Base-by-base conservation (phyloP, 257 asterid species). In the Avicennia marina region DNA sequence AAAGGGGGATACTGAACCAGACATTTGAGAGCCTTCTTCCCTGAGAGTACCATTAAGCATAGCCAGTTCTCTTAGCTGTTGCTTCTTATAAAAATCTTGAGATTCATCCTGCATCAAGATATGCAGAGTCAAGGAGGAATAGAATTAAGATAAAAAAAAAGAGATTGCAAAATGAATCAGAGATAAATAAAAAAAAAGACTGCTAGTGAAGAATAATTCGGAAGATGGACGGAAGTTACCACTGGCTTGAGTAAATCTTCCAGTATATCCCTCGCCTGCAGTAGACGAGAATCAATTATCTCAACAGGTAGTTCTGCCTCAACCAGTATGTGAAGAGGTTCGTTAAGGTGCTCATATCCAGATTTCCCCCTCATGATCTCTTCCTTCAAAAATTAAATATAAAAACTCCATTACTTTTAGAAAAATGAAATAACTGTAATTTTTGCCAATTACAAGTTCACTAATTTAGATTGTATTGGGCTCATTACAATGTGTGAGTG, bases 301-400 rank as follows among this genome's bases (percentile, higher is more conserved):
- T 93, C 99, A 58, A 86, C 86, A 0, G 99, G 97, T 53, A 93
- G 73, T 64, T 93, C 99, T 12, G 90, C 97, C 78, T 93, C 99
- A 31, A 93, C 85, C 32, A 93, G 82, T 63, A 93, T 72, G 78
- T 93, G 99, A 47, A 93, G 95, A 54, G 97, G 96, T 64, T 93
- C 99, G 41, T 89, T 89, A 62, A 93, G 81, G 72, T 93, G 99
- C 64, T 93, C 99, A 36, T 80, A 93, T 61, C 99, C 99, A 2
- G 97, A 91, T 72, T 89, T 93, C 50, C 99, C 99, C 62, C 99
- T 84, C 99, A 93, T 84, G 87, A 89, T 75, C 75, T 93, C 99
- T 82, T 93, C 99, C 99, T 93, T 62, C 60, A 79, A 58, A 79
- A 62, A 55, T 29, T 4, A 29, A 29, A 60, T n/a, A 34, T 31